phyloP scores from a whole-genome alignment of 2,329 filamentous ascomycete genomes.

The Emergomyces orientalis region DNA sequence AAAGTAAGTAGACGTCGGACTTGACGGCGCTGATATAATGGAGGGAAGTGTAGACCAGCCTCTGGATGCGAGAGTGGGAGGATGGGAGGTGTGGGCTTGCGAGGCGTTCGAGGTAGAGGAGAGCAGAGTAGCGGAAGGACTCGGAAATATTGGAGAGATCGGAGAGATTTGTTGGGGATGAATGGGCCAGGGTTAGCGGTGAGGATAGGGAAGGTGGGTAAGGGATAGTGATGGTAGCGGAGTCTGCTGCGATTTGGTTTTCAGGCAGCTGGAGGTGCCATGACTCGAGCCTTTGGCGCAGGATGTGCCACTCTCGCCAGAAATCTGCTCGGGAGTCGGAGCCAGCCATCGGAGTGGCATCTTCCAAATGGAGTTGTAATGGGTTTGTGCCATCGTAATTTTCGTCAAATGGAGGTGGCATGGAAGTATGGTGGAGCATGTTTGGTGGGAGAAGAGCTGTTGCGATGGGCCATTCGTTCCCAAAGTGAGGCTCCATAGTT shows the following conservation, averaged over 20 bases:
- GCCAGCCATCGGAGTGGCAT: too few relatives aligned
- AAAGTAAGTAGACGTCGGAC: slow-evolving; percentile 79
- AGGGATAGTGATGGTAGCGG: neutral
- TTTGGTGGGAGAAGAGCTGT: slow-evolving; percentile 28
- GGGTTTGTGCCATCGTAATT: neutral
- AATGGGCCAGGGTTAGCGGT: slow-evolving; percentile 19
- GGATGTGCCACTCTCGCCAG: slow-evolving; percentile 66
- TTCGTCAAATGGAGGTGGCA: slow-evolving; percentile 35
- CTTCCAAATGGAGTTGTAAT: neutral
- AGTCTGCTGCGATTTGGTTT: neutral
- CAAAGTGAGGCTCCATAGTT: slow-evolving; percentile 25
- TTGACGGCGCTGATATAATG: slow-evolving; percentile 75
- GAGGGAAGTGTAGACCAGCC: slow-evolving; percentile 70
- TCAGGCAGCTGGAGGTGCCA: slow-evolving; percentile 57
- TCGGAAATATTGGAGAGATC: slow-evolving; percentile 79
- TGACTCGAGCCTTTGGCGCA: slow-evolving; percentile 63
- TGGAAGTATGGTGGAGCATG: slow-evolving; percentile 24
- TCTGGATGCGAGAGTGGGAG: slow-evolving; percentile 68
- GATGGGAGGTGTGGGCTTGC: slow-evolving; percentile 67
- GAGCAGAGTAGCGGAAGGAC: slow-evolving; percentile 78
- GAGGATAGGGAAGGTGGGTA: slow-evolving; percentile 15
- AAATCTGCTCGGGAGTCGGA: slow-evolving; percentile 55
- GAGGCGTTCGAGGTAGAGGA: slow-evolving; percentile 83
- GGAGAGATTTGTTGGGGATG: slow-evolving; percentile 53
- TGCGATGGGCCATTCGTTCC: slow-evolving; percentile 20